Conservation (phyloP, 1,284 basidiomycete species). For the Neolentinus lepideus region DNA sequence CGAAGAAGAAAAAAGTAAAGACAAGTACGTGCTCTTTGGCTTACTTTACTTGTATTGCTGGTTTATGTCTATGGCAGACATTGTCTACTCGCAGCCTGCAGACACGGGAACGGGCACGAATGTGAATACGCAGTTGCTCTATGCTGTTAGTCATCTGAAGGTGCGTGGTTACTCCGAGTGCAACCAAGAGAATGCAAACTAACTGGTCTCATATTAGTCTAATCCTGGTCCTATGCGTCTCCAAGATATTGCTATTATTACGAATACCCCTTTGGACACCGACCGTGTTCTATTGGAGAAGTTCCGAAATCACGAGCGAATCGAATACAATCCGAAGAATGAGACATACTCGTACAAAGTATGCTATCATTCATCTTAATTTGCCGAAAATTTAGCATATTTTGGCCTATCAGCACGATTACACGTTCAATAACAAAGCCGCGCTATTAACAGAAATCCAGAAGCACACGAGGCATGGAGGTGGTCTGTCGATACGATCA, state of each 20-base stretch:
- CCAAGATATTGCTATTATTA: slow-evolving; percentile 78
- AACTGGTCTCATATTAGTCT: slow-evolving; percentile 29
- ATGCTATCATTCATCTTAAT: slow-evolving; percentile 11
- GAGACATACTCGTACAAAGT: slow-evolving; percentile 82
- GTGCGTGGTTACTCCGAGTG: slow-evolving; percentile 22
- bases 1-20: slow-evolving; percentile 63
- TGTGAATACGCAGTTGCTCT: slow-evolving; percentile 82
- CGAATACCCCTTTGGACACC: slow-evolving; percentile 67
- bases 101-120: slow-evolving; percentile 78
- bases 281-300: slow-evolving; percentile 69
- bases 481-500: slow-evolving; percentile 78
- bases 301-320: slow-evolving; percentile 75
- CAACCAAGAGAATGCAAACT: neutral
- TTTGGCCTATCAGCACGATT: slow-evolving; percentile 62
- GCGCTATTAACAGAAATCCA: slow-evolving; percentile 79
- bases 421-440: slow-evolving; percentile 76
- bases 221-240: slow-evolving; percentile 77
- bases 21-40: slow-evolving; percentile 39
- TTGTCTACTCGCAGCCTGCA: slow-evolving; percentile 80
- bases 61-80: slow-evolving; percentile 31
- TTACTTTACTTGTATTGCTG: slow-evolving; percentile 11
- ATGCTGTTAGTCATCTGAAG: slow-evolving; percentile 79
- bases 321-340: slow-evolving; percentile 75
- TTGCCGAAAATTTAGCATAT: neutral
- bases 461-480: slow-evolving; percentile 68